Base-by-base conservation (phyloP, 306 rosid species). In the Trifolium repens region DNA sequence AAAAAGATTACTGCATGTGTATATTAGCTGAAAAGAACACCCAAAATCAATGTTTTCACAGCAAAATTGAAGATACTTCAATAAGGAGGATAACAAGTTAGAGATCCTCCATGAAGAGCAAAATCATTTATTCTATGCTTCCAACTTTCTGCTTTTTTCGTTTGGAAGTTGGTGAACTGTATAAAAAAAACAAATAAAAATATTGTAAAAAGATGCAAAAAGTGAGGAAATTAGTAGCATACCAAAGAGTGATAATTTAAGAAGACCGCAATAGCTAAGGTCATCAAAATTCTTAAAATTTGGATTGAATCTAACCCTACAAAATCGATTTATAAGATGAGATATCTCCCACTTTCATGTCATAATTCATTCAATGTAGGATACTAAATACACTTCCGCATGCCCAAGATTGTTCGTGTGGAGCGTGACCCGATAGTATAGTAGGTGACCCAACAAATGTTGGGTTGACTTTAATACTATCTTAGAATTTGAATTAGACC, bases 111-210 rank as follows among this genome's bases (percentile, higher is more conserved):
- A 8, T 4, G 64, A 2, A 26, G 26, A 52, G 58, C 39, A 58
- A 58, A 58, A 26, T 58, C 39, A 11, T 27, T 26, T 11, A 26
- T 9, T 26, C 65, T 13, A 16, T 9, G 61, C 61, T 61, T 34
- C 24, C 15, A 65, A 65, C 32, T 39, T 39, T 65, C 50, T 11
- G 70, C 50, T 17, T 65, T 52, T 65, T 39, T 65, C 49, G 9
- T 65, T 65, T 65, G 32, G 32, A 5, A 39, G 70, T 9, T 17
- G 70, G 47, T 37, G 46, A 39, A 17, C 50, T 65, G 50, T 12
- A 65, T 17, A 37, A 5, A 65, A 37, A 16, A 64, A 37, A n/a
- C n/a, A n/a, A n/a, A n/a, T n/a, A n/a, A n/a, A n/a, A n/a, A n/a
- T n/a, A n/a, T n/a, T n/a, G n/a, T n/a, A n/a, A 58, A 52, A 0